Evolutionary conservation across 2,329 filamentous ascomycete genomes (phyloP).

Genomic region (Trichoderma endophyticum): DNA sequence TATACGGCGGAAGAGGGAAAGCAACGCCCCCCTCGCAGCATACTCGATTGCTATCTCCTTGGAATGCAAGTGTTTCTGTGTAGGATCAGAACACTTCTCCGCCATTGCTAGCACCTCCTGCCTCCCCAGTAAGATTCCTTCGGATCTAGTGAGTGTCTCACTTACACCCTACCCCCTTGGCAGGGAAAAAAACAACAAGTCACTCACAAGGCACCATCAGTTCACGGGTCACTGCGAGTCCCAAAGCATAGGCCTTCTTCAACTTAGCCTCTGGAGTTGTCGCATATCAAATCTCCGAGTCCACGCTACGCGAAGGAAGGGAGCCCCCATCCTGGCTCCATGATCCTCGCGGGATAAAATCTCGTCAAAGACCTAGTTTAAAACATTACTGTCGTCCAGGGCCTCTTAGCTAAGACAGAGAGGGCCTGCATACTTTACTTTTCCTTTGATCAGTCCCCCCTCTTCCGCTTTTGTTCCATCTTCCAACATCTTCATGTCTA

Average conservation of each 20-base stretch:
- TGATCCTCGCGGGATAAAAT: slow-evolving; percentile 36
- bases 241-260: slow-evolving; percentile 29
- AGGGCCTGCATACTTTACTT: slow-evolving; percentile 34
- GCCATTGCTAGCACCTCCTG: slow-evolving; percentile 33
- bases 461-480: slow-evolving; percentile 31
- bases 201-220: slow-evolving; percentile 32
- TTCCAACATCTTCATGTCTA: slow-evolving; percentile 54
- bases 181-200: slow-evolving; percentile 30
- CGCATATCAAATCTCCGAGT: slow-evolving; percentile 41
- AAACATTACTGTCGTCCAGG: slow-evolving; percentile 30
- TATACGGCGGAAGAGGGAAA: slow-evolving; percentile 25
- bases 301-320: slow-evolving; percentile 29
- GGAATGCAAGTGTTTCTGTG: slow-evolving; percentile 39
- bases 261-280: slow-evolving; percentile 31
- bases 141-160: slow-evolving; percentile 35
- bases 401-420: slow-evolving; percentile 37
- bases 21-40: slow-evolving; percentile 20
- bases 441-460: slow-evolving; percentile 36
- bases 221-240: slow-evolving; percentile 30
- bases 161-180: slow-evolving; percentile 29
- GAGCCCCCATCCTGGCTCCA: slow-evolving; percentile 30
- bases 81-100: slow-evolving; percentile 35
- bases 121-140: slow-evolving; percentile 34
- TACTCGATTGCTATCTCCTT: slow-evolving; percentile 29
- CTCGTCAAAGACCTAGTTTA: slow-evolving; percentile 39